These are phyloP conservation scores for Endoconidiophora polonica DNA, from an alignment of 2,329 filamentous ascomycete genomes.

Conservation along the genomic window DNA sequence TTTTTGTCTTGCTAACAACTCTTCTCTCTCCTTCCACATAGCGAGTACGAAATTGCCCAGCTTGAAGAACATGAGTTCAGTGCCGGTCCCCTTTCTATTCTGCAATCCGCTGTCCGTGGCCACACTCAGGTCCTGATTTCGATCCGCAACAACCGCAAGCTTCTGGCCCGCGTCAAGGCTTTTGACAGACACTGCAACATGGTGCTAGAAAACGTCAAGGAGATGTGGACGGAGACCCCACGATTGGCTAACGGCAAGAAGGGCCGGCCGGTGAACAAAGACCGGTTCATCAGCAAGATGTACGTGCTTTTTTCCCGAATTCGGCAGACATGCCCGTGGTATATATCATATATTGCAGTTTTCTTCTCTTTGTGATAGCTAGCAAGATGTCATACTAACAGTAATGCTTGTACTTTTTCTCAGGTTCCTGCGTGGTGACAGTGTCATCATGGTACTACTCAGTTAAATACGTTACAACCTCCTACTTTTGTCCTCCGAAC, in stretches of 20 bases:
- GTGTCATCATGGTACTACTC: constrained; percentile 71
- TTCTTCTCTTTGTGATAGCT: no score
- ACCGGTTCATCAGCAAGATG: constrained; percentile 97
- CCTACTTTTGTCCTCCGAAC: constrained; percentile 2
- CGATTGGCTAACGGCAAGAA: constrained; percentile 70
- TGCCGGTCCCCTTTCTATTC: constrained; percentile 55
- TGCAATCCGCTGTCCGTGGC: constrained; percentile 88
- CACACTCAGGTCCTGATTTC: constrained; percentile 95
- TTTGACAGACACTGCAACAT: constrained; percentile 99
- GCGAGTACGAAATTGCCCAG: constrained; percentile 80
- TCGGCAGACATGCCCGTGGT: not conserved
- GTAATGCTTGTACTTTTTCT: not conserved
- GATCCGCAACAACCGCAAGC: constrained; percentile 94
- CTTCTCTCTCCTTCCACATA: constrained; percentile 21
- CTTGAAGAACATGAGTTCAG: constrained; percentile 41
- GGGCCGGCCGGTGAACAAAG: constrained; percentile 86
- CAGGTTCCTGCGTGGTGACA: constrained; percentile 75
- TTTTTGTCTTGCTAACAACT: constrained; percentile 1
- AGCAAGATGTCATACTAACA: not conserved
- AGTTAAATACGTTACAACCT: constrained; percentile 32
- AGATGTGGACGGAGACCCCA: constrained; percentile 98
- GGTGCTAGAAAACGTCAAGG: constrained; percentile 83
- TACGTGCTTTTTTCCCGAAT: constrained; percentile 27
- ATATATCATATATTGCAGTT: not conserved
- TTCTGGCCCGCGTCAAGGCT: constrained; percentile 91